These are phyloP conservation scores for Sphagnurus paluster DNA, from an alignment of 1,284 basidiomycete species.

Conservation along the genomic window DNA sequence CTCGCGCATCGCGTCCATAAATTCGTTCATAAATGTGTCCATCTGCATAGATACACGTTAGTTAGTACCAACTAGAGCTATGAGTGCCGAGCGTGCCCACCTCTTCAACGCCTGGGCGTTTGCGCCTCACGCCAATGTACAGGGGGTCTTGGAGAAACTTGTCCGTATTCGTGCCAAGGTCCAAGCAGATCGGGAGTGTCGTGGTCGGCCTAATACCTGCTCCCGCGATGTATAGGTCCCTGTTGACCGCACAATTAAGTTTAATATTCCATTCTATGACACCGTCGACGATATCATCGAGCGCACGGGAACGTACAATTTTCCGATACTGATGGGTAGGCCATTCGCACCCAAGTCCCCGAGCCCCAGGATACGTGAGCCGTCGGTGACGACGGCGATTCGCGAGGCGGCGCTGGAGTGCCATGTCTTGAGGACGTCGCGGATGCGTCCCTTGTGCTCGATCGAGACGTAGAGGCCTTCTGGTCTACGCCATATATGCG, in stretches of 20 bases:
- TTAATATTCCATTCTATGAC: not conserved
- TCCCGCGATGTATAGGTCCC: conserved; percentile 75
- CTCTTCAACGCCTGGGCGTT: conserved; percentile 52
- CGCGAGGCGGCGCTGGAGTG: conserved; percentile 49
- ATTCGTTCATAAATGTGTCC: conserved; percentile 79
- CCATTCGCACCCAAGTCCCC: conserved; percentile 77
- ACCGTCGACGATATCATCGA: too few species aligned
- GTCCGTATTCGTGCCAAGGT: conserved; percentile 80
- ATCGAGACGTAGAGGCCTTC: conserved; percentile 74
- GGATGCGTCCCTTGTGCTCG: conserved; percentile 69
- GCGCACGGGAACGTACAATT: conserved; percentile 60
- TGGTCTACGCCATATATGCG: conserved; percentile 73
- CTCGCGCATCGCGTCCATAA: conserved; percentile 71
- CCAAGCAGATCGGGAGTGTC: conserved; percentile 72
- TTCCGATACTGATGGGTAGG: conserved; percentile 82
- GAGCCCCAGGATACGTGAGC: conserved; percentile 80
- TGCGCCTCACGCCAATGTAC: conserved; percentile 73
- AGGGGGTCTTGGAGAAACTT: conserved; percentile 76
- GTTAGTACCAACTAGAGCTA: not conserved
- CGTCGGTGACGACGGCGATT: conserved; percentile 80
- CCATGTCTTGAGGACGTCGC: conserved; percentile 63
- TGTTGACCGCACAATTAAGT: conserved; percentile 16
- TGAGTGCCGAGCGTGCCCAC: too few species aligned
- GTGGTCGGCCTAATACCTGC: conserved; percentile 58
- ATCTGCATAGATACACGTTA: conserved; percentile 38